Conservation (phyloP, 2,329 filamentous ascomycete species). For the Talaromyces islandicus region DNA sequence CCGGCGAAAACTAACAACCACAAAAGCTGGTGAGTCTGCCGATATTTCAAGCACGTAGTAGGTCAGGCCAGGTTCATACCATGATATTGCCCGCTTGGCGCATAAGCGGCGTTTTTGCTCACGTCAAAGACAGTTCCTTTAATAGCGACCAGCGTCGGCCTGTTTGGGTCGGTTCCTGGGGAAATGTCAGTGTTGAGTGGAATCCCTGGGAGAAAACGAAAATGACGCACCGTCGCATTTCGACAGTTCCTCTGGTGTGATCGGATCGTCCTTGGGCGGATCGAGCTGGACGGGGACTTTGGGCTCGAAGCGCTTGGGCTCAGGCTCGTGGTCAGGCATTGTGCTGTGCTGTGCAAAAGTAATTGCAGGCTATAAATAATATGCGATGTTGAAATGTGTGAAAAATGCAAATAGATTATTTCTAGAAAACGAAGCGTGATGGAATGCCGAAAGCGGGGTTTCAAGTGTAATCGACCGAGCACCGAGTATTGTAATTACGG, state of each 20-base stretch:
- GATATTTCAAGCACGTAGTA: not conserved
- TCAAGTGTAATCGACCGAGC: not conserved
- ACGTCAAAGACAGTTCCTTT: slow-evolving; percentile 96
- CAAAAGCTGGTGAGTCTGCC: not conserved
- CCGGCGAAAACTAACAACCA: slow-evolving; percentile 75
- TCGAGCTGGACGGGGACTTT: slow-evolving; percentile 52
- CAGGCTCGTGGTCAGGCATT: slow-evolving; percentile 25
- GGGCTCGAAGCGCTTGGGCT: slow-evolving; percentile 34
- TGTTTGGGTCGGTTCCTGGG: slow-evolving; percentile 35
- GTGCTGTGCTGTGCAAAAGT: not conserved
- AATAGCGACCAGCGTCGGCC: slow-evolving; percentile 56
- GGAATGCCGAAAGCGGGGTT: not conserved
- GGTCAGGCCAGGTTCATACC: slow-evolving; percentile 51
- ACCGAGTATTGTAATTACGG: not conserved
- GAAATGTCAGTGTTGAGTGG: not conserved
- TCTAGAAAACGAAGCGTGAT: not conserved
- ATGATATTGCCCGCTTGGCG: slow-evolving; percentile 73
- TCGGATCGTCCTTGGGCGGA: slow-evolving; percentile 81
- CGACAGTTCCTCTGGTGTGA: slow-evolving; percentile 71
- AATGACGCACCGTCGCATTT: slow-evolving; percentile 68
- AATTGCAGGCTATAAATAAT: not conserved
- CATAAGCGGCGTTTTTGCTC: slow-evolving; percentile 80
- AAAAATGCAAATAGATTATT: not conserved
- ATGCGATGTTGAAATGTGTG: not conserved
- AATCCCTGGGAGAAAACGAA: not conserved